Conservation (phyloP, 208 protist species). For the Balamuthia mandrillaris region DNA sequence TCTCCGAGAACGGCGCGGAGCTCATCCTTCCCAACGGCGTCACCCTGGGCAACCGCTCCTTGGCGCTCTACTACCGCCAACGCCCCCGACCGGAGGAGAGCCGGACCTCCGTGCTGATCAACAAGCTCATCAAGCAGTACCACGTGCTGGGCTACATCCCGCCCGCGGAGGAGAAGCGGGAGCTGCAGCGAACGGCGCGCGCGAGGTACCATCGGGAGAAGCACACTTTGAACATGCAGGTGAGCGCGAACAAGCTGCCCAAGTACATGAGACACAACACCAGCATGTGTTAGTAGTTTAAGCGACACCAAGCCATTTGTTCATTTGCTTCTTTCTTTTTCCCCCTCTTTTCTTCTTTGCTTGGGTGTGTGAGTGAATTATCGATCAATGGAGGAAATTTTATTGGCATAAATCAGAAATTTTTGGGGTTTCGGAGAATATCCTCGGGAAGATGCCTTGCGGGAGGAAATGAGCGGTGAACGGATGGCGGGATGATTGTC, state of each 20-base stretch:
- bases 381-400: too few species aligned
- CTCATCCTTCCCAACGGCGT: neutral
- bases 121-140: conserved; percentile 28
- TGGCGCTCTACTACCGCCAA: neutral
- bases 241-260: neutral
- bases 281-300: conserved; percentile 21
- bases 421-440: too few species aligned
- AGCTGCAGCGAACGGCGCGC: neutral
- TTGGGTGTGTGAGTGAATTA: too few species aligned
- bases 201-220: neutral
- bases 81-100: neutral
- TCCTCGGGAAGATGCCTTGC: too few species aligned
- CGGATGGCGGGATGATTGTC: too few species aligned
- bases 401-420: too few species aligned
- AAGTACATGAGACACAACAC: conserved; percentile 26
- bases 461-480: too few species aligned
- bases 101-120: conserved; percentile 10
- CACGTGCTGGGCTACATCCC: conserved; percentile 1
- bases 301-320: too few species aligned
- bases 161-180: conserved; percentile 1
- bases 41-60: conserved; percentile 1
- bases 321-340: too few species aligned
- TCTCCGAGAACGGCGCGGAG: neutral
- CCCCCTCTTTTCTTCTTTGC: too few species aligned
- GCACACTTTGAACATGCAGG: too few species aligned